Conservation (phyloP, 441 rosid genomes). For the Manihot esculenta region DNA sequence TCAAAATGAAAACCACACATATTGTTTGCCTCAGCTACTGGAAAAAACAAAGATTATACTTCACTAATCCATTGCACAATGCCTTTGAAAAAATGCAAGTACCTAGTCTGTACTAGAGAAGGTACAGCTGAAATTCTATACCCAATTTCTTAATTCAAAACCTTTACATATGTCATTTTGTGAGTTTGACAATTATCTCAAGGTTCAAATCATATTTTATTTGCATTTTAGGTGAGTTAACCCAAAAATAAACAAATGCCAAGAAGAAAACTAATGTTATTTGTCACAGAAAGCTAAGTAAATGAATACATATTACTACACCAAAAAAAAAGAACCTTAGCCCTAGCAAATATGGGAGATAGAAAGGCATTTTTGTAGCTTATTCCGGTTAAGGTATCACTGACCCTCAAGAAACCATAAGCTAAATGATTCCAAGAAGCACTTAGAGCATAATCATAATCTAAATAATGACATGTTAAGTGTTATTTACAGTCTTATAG, state of each 20-base stretch:
- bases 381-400: too few species aligned
- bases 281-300: too few species aligned
- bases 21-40: not conserved
- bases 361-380: too few species aligned
- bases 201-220: not conserved
- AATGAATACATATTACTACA: too few species aligned
- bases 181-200: not conserved
- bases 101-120: not conserved
- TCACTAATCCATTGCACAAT: not conserved
- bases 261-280: too few species aligned
- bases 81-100: not conserved
- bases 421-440: not conserved
- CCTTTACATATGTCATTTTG: not conserved
- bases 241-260: not conserved
- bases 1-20: not conserved
- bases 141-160: not conserved
- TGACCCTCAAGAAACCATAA: not conserved
- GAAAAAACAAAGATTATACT: not conserved
- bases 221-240: too few species aligned
- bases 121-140: not conserved
- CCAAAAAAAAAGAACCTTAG: too few species aligned
- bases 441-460: not conserved
- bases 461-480: not conserved
- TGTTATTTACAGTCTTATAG: too few species aligned
- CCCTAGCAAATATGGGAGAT: too few species aligned